Base-by-base conservation (phyloP, 495 filamentous ascomycete genomes). In the Letharia columbiana region DNA sequence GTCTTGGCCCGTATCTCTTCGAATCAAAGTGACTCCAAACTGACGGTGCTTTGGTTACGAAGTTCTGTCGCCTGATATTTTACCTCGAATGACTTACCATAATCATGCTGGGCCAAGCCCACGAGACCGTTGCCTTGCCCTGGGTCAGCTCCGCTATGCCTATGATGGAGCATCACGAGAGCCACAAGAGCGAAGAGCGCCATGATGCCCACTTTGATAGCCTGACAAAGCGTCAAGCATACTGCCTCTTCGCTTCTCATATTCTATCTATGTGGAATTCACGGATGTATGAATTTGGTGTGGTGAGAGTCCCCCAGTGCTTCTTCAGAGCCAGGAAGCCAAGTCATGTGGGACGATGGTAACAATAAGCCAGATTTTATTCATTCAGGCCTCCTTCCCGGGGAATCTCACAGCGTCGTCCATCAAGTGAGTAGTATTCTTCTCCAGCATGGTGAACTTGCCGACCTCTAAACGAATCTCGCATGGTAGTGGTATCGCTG, bases 201-300 rank as follows among this genome's bases (percentile, higher is more conserved):
- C 41, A 47, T 61, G 40, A 61, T 45, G n/a, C 41, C 15, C 57
- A 18, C 31, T 60, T 40, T n/a, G 57, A 60, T 20, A 15, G 39
- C 23, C 17, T 47, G 1, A 61, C 60, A 10, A 33, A 33, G 23
- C 41, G 60, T 12, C 60, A 61, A 61, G 60, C 60, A 42, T 61
- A 61, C 60, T 74, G 71, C 41, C 76, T 81, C 6, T 82, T 81
- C 61, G 71, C 73, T 18, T 79, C 82, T 10, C 83, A 86, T 71
- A 79, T 81, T 65, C 75, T 86, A 9, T 85, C 83, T 3, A 83
- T 82, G 15, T 86, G 83, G 83, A 86, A 86, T 67, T 79, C 81
- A 8, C 75, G 84, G n/a, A 67, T 77, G 15, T 86, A 84, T 71
- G 83, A 86, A 68, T 82, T 82, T 65, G 82, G 71, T 41, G 79